A percentile compares a stretch with the other conserved stretches of the same genome.
phyloP scores from a whole-genome alignment of 176 grass and related monocot species.

The Metroxylon sagu region DNA sequence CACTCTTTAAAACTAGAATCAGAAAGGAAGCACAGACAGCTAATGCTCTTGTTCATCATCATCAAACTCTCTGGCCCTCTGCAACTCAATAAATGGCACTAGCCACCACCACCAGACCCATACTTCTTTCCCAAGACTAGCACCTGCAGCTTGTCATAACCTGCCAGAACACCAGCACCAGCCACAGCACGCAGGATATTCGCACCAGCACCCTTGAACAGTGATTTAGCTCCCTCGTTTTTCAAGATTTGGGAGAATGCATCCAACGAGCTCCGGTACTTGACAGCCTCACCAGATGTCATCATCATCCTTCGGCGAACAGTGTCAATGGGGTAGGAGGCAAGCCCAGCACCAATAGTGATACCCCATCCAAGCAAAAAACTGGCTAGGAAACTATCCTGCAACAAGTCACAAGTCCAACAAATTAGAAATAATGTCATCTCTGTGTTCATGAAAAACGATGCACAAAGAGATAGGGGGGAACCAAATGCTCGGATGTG shows the following conservation, averaged over 20 bases:
- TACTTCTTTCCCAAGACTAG: conserved; percentile 7
- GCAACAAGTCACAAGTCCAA: neutral
- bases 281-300: conserved; percentile 16
- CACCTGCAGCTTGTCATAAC: conserved; percentile 18
- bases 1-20: too few species aligned
- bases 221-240: conserved; percentile 12
- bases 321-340: neutral
- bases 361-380: conserved; percentile 15
- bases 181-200: conserved; percentile 4
- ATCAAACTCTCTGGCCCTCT: too few species aligned
- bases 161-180: conserved; percentile 12
- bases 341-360: conserved; percentile 9
- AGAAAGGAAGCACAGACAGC: too few species aligned
- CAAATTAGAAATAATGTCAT: too few species aligned
- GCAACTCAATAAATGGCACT: too few species aligned
- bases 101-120: conserved; percentile 2
- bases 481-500: too few species aligned
- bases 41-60: too few species aligned
- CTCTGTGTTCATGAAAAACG: too few species aligned
- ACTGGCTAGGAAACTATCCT: conserved; percentile 12
- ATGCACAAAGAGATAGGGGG: too few species aligned
- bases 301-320: conserved; percentile 17
- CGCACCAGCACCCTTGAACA: conserved; percentile 11
- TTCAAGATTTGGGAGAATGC: conserved; percentile 11
- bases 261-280: conserved; percentile 7